Evolutionary conservation across 257 asterid genomes (phyloP).

Genomic region (Nicotiana obtusifolia): DNA sequence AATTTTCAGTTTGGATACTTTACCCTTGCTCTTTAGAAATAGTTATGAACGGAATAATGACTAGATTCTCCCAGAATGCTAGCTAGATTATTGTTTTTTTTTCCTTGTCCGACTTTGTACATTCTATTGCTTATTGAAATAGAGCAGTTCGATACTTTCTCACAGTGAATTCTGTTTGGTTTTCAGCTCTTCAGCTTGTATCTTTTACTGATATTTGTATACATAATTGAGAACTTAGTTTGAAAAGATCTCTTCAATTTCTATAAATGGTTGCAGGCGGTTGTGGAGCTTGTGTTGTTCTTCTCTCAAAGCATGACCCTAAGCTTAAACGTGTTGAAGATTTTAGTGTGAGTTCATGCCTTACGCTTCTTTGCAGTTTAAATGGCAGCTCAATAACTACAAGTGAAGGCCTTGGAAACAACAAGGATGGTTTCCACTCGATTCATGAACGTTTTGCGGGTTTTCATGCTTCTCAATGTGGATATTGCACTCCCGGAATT

Average conservation of each 20-base stretch:
- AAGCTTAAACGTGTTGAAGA: slow-evolving; percentile 32
- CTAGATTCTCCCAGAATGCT: neutral
- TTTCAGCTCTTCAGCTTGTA: neutral
- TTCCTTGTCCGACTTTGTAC: neutral
- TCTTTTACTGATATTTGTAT: neutral
- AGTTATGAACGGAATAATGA: neutral
- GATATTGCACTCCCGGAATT: slow-evolving; percentile 80
- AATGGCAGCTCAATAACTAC: slow-evolving; percentile 60
- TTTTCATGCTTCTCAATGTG: slow-evolving; percentile 82
- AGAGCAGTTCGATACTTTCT: neutral
- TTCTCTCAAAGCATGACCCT: slow-evolving; percentile 54
- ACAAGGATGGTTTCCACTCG: slow-evolving; percentile 59
- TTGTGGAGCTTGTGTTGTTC: slow-evolving; percentile 77
- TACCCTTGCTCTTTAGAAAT: neutral
- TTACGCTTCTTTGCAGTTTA: slow-evolving; percentile 69
- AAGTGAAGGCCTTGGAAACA: slow-evolving; percentile 74
- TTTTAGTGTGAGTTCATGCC: slow-evolving; percentile 56
- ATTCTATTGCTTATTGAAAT: neutral
- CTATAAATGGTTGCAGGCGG: slow-evolving; percentile 44
- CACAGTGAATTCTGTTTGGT: neutral
- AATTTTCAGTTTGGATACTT: neutral
- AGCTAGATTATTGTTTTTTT: neutral
- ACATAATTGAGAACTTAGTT: neutral
- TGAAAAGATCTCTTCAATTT: neutral
- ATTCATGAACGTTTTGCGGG: slow-evolving; percentile 70